Evolutionary conservation across 345 rosid genomes (phyloP), one percentile per base, ranked within the genome.

Genomic region (Aurinia saxatilis): DNA sequence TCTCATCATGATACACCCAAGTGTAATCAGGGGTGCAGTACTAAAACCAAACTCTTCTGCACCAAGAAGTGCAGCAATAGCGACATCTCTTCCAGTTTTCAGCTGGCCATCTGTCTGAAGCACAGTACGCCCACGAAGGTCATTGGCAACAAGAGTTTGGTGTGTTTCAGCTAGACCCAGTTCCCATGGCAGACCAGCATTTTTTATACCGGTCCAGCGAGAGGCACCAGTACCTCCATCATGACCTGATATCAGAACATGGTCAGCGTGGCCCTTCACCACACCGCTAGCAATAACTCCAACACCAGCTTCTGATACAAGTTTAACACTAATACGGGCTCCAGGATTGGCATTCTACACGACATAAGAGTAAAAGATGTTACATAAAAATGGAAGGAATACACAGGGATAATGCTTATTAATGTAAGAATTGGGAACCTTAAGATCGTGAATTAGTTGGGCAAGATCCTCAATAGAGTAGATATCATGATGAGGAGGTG

Each of bases 191-290:
- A 95, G 95, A 46, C 99, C 99, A 51, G 99, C 98, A 60, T 81
- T 90, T 79, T 95, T 95, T 7, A 95, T 95, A 67, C 99, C 99
- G 6, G 99, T 95, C 99, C 99, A 95, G 16, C 99, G 77, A 65
- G 99, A 88, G 34, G 99, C 99, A 50, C 99, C 99, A 7, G 99
- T 95, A 66, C 99, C 99, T 63, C 99, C 99, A 74, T 95, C 99
- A 65, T 95, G 99, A 69, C 99, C 99, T 6, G 99, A 78, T 68
- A 95, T 95, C 70, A 95, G 71, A 56, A 95, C 95, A 60, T 95
- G 99, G 71, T 95, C 99, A 31, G 99, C 99, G 17, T 90, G 99
- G 23, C 99, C 99, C 77, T 95, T 95, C 70, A 95, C 99, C 68
- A 95, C 99, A 14, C 99, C 99, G 38, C 98, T 95, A 19, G 99